Evolutionary conservation across 352 stramenopile genomes (phyloP), one percentile per base, ranked within the genome.

Genomic region (Globisporangium viniferum): DNA sequence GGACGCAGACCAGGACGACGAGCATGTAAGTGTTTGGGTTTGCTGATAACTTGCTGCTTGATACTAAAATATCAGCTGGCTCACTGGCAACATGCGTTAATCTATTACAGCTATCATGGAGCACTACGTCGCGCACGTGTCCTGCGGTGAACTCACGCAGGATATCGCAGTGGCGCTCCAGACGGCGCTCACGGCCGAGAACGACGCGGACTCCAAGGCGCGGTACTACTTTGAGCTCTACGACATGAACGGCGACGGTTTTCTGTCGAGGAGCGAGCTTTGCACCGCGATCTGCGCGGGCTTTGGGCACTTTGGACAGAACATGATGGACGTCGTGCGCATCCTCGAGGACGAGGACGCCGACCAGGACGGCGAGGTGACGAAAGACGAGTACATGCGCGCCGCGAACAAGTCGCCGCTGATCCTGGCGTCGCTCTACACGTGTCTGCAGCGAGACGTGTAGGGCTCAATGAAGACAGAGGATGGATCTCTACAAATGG

Each of bases 211-310:
- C 15, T 68, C 67, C 31, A 78, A 80, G 46, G 76, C 73, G 15
- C 73, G 69, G 9, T 83, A 73, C 72, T 78, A 77, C 69, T 83
- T 83, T 57, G 71, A 77, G 67, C 67, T 76, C 61, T 83, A 73
- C 41, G 76, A 80, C 60, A 41, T 69, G 41, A 64, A 80, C 24
- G 33, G 67, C 24, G 76, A 83, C 62, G 73, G 72, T 2, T 22
- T 74, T 27, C 31, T 83, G 31, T 75, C 73, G 2, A 74, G 73
- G 15, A 67, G 46, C 14, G 73, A 83, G 67, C 62, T 82, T 22
- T 70, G 73, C 44, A 72, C 70, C 6, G 75, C 73, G 9, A 70
- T 82, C 20, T 79, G 75, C 56, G 75, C 73, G 2, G 73, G 75
- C n/a, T 82, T 79, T 46, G 75, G 70, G 22, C 73, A 79, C n/a